phyloP scores from a whole-genome alignment of 352 stramenopile species.

The Globisporangium uncinulatum region DNA sequence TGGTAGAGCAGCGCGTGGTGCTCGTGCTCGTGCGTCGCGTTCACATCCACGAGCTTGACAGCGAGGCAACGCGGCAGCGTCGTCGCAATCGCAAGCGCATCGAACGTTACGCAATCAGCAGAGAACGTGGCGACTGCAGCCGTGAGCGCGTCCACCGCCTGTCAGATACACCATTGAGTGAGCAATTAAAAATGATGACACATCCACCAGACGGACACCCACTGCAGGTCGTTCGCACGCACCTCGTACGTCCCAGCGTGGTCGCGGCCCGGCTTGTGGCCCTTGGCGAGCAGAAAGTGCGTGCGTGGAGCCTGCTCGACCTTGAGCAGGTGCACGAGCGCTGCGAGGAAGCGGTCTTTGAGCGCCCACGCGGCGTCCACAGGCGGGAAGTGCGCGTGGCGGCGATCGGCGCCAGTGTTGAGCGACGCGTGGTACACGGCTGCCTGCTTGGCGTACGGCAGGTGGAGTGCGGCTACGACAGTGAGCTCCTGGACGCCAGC shows the following conservation, averaged over 20 bases:
- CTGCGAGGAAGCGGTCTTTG: conserved; percentile 44
- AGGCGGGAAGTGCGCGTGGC: conserved; percentile 4
- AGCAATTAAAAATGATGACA: too few relatives aligned
- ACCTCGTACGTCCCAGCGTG: conserved; percentile 40
- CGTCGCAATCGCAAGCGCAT: conserved; percentile 26
- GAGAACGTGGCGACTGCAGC: conserved; percentile 31
- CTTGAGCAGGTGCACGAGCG: conserved; percentile 45
- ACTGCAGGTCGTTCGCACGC: not conserved
- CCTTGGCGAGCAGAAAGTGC: conserved; percentile 56
- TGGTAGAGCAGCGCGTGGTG: conserved; percentile 43
- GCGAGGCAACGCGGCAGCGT: conserved; percentile 23
- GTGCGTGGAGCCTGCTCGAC: conserved; percentile 40
- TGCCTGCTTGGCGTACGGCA: conserved; percentile 48
- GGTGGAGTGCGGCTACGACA: conserved; percentile 44
- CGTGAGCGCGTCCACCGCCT: conserved; percentile 34
- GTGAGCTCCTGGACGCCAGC: conserved; percentile 32
- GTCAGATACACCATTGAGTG: not conserved
- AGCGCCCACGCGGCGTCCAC: conserved; percentile 44
- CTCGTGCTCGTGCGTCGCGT: conserved; percentile 17
- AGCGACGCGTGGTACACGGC: conserved; percentile 38
- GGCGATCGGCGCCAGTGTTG: conserved; percentile 7
- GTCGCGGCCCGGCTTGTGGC: conserved; percentile 54
- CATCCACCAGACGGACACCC: too few relatives aligned
- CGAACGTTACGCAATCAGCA: conserved; percentile 23
- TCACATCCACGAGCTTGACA: conserved; percentile 18